Base-by-base conservation (phyloP, 495 filamentous ascomycete species). In the Penicillium angulare region DNA sequence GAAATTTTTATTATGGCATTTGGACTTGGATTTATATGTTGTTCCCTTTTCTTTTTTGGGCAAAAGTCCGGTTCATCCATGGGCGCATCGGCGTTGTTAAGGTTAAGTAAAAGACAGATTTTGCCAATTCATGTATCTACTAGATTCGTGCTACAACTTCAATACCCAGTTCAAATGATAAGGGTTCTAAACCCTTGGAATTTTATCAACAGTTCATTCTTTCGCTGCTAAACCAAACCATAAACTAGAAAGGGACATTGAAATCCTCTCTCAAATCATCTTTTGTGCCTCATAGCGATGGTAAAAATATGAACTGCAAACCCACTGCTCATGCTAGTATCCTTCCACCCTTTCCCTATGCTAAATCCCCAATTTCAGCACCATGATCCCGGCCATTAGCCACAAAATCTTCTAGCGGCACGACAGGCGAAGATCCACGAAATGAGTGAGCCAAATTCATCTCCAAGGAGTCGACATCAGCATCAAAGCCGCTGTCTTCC, bases 61-160 rank as follows among this genome's bases (percentile, higher is more conserved):
- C 41, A 63, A 64, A 58, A 56, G 48, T 59, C 52, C 63, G 52
- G 35, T 55, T 49, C 34, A 54, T 60, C 55, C 23, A 47, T 42
- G 50, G 62, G 62, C 56, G 62, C 47, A 63, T 49, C 21, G 62
- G 62, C 50, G 56, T 63, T 55, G 39, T 24, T 42, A 29, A 48
- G 56, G 7, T 47, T 41, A 52, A 42, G 31, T 47, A 59, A 53
- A 61, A 49, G 45, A 52, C 43, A 35, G 47, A 1, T 38, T 46
- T 4, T 15, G 31, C 50, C 50, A 46, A 29, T 39, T 50, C 42
- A 50, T 50, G 48, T 56, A 36, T 29, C 36, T 12, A 31, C 13
- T 12, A 31, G 13, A 52, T 45, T 52, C 40, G 35, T 39, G 34
- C 31, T 41, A 23, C 32, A 45, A 51, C 56, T 34, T 41, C 44